Evolutionary conservation across 805 yeast species (phyloP), one percentile per base, ranked within the genome.

Genomic region (Tetrapisispora fleetii): DNA sequence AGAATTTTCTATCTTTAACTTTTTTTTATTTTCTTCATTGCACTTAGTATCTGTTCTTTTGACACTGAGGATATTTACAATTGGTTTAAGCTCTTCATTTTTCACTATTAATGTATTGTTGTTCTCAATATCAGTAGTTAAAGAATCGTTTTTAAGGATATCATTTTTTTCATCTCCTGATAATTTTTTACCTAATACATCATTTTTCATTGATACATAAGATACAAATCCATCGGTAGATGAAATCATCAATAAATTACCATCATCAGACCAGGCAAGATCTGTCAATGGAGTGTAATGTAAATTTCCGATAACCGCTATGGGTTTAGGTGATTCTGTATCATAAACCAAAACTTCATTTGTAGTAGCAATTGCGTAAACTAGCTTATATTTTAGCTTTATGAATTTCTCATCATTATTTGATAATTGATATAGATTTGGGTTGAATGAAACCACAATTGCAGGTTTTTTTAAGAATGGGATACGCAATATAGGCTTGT

Each of bases 141-240:
- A 35, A n/a, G 3, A n/a, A n/a, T 35, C 39, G 22, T 11, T 18
- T 28, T 27, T 32, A 41, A 28, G 9, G 35, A 46, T 30, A 24
- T 40, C 22, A 33, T 17, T 18, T n/a, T 18, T 47, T 13, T 50
- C 50, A 19, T 50, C 53, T 11, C 40, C 30, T 19, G 39, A 37
- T 17, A 70, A 57, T n/a, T 55, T 63, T 30, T 63, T 70, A 1
- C 96, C 96, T 33, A 87, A 70, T 13, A 78, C 71, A 2, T 67
- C 19, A 11, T 33, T 39, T 7, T 35, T 35, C 5, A 88, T 76
- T 7, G 70, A 64, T 1, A 90, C 64, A 41, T 75, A 75, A 1
- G 96, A 83, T 54, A 96, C 84, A 63, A 89, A 91, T 18, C 98
- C 98, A 64, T 93, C 99, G 0, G 95, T 85, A 0, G 96, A 85